Evolutionary conservation across 2,329 filamentous ascomycete species (phyloP).

Genomic region (Ophiocordyceps camponoti-floridani): DNA sequence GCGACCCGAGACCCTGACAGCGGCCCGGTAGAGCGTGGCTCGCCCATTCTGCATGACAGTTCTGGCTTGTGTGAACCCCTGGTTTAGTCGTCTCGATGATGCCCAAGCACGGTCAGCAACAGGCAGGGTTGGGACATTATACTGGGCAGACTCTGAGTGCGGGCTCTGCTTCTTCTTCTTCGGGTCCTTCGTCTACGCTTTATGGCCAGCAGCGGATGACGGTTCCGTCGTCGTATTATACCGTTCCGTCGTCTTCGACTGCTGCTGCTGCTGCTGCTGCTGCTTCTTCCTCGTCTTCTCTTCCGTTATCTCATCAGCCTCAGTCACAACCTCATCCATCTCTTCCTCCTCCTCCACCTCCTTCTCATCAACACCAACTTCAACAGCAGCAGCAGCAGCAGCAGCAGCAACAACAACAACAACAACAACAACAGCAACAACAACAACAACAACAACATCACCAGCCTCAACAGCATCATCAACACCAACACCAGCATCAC

Average conservation of each 20-base stretch:
- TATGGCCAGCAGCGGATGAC: conserved; percentile 23
- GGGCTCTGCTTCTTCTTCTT: conserved; percentile 23
- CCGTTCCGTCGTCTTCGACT: conserved; percentile 16
- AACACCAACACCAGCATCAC: conserved; percentile 6
- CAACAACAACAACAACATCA: background rate
- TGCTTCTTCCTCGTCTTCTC: conserved; percentile 3
- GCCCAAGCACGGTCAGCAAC: conserved; percentile 25
- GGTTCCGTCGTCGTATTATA: conserved; percentile 21
- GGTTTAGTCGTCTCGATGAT: conserved; percentile 14
- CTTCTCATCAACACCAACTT: background rate
- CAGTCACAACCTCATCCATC: background rate
- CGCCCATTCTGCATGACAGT: conserved; percentile 1
- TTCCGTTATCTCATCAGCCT: background rate
- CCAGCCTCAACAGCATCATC: conserved; percentile 10
- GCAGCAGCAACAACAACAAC: background rate
- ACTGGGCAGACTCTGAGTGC: conserved; percentile 19
- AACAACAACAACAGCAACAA: background rate
- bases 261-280: conserved; percentile 11
- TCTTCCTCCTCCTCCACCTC: background rate
- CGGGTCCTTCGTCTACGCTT: conserved; percentile 22
- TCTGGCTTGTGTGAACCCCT: background rate
- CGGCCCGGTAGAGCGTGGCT: too few relatives aligned
- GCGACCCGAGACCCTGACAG: background rate
- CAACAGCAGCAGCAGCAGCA: background rate
- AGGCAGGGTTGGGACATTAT: conserved; percentile 13